phyloP scores from a whole-genome alignment of 305 asterid genomes.

The Fraxinus floribunda region DNA sequence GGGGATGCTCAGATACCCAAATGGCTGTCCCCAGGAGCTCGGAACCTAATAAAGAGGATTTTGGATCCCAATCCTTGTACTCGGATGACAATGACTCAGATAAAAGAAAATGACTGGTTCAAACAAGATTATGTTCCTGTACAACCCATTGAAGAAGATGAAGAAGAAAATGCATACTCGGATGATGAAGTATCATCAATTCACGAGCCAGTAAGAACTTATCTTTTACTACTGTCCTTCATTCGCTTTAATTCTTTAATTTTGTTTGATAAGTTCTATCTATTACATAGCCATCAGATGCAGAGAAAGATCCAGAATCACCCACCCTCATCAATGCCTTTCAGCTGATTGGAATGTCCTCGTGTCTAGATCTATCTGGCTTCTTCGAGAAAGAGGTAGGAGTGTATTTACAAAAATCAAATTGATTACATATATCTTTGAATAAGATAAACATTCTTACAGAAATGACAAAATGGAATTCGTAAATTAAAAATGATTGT shows the following conservation, averaged over 20 bases:
- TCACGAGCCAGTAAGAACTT: conserved; percentile 43
- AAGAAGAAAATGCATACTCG: conserved; percentile 21
- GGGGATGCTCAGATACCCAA: conserved; percentile 84
- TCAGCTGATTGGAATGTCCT: conserved; percentile 94
- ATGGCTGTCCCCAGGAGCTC: conserved; percentile 85
- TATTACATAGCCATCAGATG: conserved; percentile 46
- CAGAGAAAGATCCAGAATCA: conserved; percentile 54
- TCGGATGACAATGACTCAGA: conserved; percentile 63
- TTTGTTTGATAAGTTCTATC: conserved; percentile 19
- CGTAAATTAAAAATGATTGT: background rate
- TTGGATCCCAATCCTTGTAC: conserved; percentile 83
- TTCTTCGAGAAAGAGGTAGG: conserved; percentile 92
- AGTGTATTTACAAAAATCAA: background rate
- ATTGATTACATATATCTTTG: background rate
- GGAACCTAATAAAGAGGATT: conserved; percentile 71
- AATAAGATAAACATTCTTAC: background rate
- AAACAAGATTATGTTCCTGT: conserved; percentile 65
- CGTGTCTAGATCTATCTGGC: conserved; percentile 92
- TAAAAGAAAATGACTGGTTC: conserved; percentile 80
- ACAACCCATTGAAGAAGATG: conserved; percentile 52
- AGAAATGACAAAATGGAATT: background rate
- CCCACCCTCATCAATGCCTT: conserved; percentile 78
- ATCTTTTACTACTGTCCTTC: conserved; percentile 8
- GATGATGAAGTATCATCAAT: conserved; percentile 53
- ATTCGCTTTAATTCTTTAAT: background rate